These are phyloP conservation scores for Adenanthera pavonina DNA, from an alignment of 306 rosid species.

Conservation along the genomic window DNA sequence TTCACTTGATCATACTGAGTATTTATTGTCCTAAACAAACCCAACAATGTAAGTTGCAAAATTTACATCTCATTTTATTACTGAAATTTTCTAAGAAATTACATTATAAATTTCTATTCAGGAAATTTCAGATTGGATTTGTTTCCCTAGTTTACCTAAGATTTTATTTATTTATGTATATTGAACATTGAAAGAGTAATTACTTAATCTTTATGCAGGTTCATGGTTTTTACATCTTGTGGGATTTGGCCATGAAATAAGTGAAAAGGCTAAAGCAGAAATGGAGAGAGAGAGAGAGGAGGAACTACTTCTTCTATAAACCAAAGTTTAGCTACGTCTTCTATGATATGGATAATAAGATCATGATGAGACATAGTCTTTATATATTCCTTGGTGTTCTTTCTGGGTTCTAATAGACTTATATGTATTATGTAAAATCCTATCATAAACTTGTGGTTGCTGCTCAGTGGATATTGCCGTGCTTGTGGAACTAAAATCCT, in stretches of 20 bases:
- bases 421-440: slow-evolving; percentile 41
- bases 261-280: slow-evolving; percentile 84
- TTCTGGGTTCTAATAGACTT: slow-evolving; percentile 39
- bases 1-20: no score
- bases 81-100: slow-evolving; percentile 5
- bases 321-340: slow-evolving; percentile 90
- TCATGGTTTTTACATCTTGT: slow-evolving; percentile 94
- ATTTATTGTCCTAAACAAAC: neutral
- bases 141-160: neutral
- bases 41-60: slow-evolving; percentile 12
- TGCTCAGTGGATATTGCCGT: no score
- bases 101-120: neutral
- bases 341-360: slow-evolving; percentile 97
- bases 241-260: slow-evolving; percentile 91
- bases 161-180: slow-evolving; percentile 10
- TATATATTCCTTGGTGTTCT: slow-evolving; percentile 29
- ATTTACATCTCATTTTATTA: neutral
- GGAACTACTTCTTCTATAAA: slow-evolving; percentile 74
- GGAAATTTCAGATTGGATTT: neutral
- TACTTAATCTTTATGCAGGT: slow-evolving; percentile 52
- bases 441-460: no score
- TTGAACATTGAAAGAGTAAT: slow-evolving; percentile 38
- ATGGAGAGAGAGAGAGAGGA: slow-evolving; percentile 79
- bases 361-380: slow-evolving; percentile 6
- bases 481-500: no score